Base-by-base conservation (phyloP, 2,329 filamentous ascomycete species). In the Hymenoscyphus infarciens region DNA sequence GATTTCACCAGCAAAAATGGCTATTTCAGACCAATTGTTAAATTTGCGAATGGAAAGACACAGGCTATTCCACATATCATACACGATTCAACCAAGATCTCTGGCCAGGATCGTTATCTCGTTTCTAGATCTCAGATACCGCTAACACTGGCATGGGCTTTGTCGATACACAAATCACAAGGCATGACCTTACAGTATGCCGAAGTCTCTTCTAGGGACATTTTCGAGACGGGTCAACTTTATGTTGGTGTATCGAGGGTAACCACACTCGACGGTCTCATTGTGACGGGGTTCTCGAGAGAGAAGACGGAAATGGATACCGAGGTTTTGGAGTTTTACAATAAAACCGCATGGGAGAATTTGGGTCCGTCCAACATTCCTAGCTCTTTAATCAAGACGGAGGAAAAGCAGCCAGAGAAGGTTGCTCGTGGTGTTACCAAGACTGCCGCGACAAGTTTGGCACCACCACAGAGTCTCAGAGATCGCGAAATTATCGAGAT, bases 91-190 rank as follows among this genome's bases (percentile, higher is more conserved):
- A 53, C 59, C 5, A 62, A 63, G 39, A 66, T 66, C 4, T 49
- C 56, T 1, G 59, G 56, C 5, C 11, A 45, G 2, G 63, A 64
- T 22, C 61, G 63, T 22, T 72, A 70, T 56, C 35, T 68, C 1
- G 64, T 67, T 1, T 67, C 62, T 22, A 54, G 75, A 25, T 71
- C 68, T 4, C 82, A 85, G 64, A 76, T 85, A 5, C 95, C 95
- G 0, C 81, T 98, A 56, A 96, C 97, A 61, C 81, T 98, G 25
- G 94, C 93, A 0, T 98, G 95, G 95, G 94, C 95, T 1, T 78
- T 98, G 35, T 96, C 92, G 1, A 98, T 99, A 62, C 95, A 99
- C 80, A 98, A 98, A 77, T 93, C 94, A 0, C 93, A 97, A 74
- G 93, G 93, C 1, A 93, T 97, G 76, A 97, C 93, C 0, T 56